phyloP scores from a whole-genome alignment of 2,329 filamentous ascomycete species.

The Zopfia rhizophila region DNA sequence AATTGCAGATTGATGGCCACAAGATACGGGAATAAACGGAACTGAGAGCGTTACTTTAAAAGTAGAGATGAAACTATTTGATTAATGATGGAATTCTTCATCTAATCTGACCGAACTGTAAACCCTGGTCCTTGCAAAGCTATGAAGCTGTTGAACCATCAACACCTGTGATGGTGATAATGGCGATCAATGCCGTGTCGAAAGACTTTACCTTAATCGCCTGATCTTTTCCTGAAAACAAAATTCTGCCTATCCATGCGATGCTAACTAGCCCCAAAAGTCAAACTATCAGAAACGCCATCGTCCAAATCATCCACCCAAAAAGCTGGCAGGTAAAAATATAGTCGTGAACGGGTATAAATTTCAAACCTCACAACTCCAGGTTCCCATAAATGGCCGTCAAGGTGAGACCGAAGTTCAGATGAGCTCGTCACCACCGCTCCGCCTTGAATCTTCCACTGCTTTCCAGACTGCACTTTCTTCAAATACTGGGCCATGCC shows the following conservation, averaged over 20 bases:
- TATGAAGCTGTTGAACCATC: too few species aligned
- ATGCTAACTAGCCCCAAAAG: constrained; percentile 3
- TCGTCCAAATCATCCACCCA: constrained; percentile 11
- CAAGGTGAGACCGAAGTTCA: constrained; percentile 41
- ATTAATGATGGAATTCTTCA: too few species aligned
- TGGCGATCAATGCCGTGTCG: constrained; percentile 8
- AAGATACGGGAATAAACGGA: too few species aligned
- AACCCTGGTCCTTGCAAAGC: too few species aligned
- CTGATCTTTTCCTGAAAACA: constrained; percentile 4
- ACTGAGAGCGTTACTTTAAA: too few species aligned
- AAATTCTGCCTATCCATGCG: not conserved
- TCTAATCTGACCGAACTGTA: too few species aligned
- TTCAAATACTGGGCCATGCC: constrained; percentile 85
- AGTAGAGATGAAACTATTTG: too few species aligned
- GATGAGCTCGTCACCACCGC: constrained; percentile 81
- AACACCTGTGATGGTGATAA: constrained; percentile 4
- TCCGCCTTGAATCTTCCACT: constrained; percentile 81
- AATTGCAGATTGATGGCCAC: too few species aligned
- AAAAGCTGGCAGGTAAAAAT: not conserved
- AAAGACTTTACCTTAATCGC: constrained; percentile 11
- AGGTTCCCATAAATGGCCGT: constrained; percentile 1
- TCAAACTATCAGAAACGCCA: constrained; percentile 10
- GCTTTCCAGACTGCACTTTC: constrained; percentile 77
- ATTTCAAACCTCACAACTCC: constrained; percentile 10
- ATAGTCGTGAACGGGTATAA: constrained; percentile 17